phyloP scores from a whole-genome alignment of 345 rosid genomes.

The Salix brachista region DNA sequence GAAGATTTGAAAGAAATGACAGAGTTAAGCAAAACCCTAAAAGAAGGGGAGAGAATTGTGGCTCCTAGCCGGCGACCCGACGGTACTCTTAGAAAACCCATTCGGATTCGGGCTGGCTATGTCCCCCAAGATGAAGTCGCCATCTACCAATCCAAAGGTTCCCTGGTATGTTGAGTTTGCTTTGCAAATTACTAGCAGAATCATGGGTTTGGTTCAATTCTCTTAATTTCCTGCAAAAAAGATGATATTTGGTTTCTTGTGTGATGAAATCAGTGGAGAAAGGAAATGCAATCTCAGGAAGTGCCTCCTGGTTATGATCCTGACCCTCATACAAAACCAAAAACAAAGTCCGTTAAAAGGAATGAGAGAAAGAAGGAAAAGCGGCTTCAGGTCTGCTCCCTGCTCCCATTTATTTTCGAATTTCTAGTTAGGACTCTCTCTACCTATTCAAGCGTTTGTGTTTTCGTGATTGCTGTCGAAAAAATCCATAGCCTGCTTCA shows the following conservation, averaged over 20 bases:
- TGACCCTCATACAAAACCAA: background rate
- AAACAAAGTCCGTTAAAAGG: conserved; percentile 68
- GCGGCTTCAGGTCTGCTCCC: conserved; percentile 51
- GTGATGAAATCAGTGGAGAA: background rate
- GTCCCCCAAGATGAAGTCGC: conserved; percentile 89
- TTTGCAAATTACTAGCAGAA: background rate
- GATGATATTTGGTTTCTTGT: background rate
- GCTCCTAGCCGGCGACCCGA: conserved; percentile 88
- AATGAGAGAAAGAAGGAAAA: conserved; percentile 88
- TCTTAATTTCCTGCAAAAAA: too few species aligned
- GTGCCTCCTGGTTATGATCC: background rate
- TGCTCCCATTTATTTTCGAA: background rate
- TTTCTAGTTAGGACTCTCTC: background rate
- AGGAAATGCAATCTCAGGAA: background rate
- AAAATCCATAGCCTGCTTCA: background rate
- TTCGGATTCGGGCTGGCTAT: conserved; percentile 84
- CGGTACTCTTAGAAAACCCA: conserved; percentile 82
- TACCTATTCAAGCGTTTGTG: background rate
- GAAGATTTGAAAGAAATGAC: conserved; percentile 52
- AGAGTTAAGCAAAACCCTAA: conserved; percentile 80
- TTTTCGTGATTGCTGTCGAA: background rate
- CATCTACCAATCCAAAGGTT: conserved; percentile 80
- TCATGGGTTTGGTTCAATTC: background rate
- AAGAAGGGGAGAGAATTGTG: conserved; percentile 90
- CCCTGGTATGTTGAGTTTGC: conserved; percentile 47